Evolutionary conservation across 768 basidiomycete genomes (phyloP), one percentile per base, ranked within the genome.

Genomic region (Tricholoma terreum): DNA sequence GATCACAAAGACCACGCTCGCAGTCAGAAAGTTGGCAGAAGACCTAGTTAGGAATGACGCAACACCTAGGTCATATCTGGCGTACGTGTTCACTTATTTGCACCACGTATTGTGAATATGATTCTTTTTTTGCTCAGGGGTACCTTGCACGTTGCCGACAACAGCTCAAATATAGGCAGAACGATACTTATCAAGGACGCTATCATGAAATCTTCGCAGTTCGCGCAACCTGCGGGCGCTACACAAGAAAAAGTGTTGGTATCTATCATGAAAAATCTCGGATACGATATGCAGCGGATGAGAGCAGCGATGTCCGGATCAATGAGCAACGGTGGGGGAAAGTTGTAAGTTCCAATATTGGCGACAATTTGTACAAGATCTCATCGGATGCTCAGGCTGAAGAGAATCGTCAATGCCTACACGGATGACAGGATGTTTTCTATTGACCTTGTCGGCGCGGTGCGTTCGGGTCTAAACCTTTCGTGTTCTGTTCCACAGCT

Each of bases 391-490:
- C 22, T 21, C 36, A 80, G 80, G 46, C 61, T 68, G 22, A 61
- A 64, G 9, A 72, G 72, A 48, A 71, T 82, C 24, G 55, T 80
- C 62, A 66, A 65, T 34, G 78, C 79, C 2, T 83, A 83, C 61
- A 63, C 60, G 7, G 69, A 78, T 34, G 78, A 77, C 35, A 72
- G 74, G 45, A 71, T 74, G 1, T 83, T 77, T 57, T 82, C 80
- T 0, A 63, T 81, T 33, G 72, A 82, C 36, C 76, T 83, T 5
- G 73, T 78, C 6, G 79, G 79, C 3, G 80, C 81, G 1, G 81
- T 81, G 53, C 50, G 77, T 52, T 14, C 22, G 22, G 10, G 1
- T 45, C 21, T 48, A 14, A 2, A 2, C 15, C 15, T n/a, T 12
- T n/a, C 14, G 1, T 30, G 3, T 7, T 9, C 30, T 4, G 3